Percentiles rank a stretch among this genome's conserved stretches.
Evolutionary conservation across 805 yeast species (phyloP).

Genomic region (Geotrichum ghanense): DNA sequence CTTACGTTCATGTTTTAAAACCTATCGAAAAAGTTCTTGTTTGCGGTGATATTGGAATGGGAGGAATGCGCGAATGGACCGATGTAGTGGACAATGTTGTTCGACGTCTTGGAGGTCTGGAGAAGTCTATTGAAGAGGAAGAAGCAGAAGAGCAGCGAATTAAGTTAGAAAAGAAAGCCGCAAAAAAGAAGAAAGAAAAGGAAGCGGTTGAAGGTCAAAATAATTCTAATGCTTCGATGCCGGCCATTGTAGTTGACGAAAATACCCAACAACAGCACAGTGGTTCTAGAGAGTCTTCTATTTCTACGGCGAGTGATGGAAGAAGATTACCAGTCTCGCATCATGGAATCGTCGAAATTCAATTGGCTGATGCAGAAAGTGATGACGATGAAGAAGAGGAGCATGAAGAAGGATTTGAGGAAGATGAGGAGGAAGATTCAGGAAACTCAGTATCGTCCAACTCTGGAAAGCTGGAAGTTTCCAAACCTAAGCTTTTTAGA

Average conservation of each 20-base stretch:
- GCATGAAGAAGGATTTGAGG: not conserved
- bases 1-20: conserved; percentile 81
- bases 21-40: conserved; percentile 94
- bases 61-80: conserved; percentile 97
- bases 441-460: no score
- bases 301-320: no score
- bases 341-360: no score
- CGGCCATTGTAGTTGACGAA: not conserved
- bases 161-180: conserved; percentile 8
- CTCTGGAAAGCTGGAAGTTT: no score
- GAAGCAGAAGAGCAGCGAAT: conserved; percentile 14
- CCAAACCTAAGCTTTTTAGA: not conserved
- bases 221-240: not conserved
- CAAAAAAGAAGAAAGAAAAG: conserved; percentile 8
- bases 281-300: not conserved
- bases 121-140: conserved; percentile 19
- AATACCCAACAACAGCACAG: conserved; percentile 1
- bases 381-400: conserved; percentile 1
- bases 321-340: no score
- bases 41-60: conserved; percentile 97
- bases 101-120: conserved; percentile 21
- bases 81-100: conserved; percentile 86
- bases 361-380: not conserved
- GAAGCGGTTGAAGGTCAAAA: conserved; percentile 10
- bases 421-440: not conserved